These are phyloP conservation scores for Pyrenochaeta sp. DNA, from an alignment of 2,329 filamentous ascomycete genomes.

Conservation along the genomic window DNA sequence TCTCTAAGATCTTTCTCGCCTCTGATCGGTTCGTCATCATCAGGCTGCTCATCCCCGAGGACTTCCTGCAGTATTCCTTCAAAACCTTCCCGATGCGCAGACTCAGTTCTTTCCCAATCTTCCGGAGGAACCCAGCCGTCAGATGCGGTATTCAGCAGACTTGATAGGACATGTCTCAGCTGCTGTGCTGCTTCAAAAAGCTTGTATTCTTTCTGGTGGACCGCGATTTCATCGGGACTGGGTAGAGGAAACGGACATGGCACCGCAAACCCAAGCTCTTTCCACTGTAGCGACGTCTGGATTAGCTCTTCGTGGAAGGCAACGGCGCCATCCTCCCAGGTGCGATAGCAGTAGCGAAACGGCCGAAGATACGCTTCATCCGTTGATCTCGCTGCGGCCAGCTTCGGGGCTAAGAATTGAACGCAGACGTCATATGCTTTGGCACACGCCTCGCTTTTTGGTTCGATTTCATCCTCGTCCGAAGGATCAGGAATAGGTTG, in stretches of 20 bases:
- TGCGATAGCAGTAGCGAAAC: constrained; percentile 51
- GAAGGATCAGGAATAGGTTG: constrained; percentile 27
- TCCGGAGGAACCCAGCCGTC: constrained; percentile 49
- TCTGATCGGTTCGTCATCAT: constrained; percentile 46
- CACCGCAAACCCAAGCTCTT: constrained; percentile 47
- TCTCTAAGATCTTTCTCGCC: constrained; percentile 41
- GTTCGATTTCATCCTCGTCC: constrained; percentile 18
- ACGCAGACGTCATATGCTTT: constrained; percentile 45
- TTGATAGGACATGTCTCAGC: constrained; percentile 35
- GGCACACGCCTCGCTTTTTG: constrained; percentile 36
- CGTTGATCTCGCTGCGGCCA: constrained; percentile 41
- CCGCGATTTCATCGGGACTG: constrained; percentile 28
- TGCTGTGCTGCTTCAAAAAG: constrained; percentile 44
- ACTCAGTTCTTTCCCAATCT: constrained; percentile 42
- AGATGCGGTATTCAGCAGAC: constrained; percentile 39
- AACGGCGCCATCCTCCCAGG: constrained; percentile 52
- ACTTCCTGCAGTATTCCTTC: constrained; percentile 41
- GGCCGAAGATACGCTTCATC: constrained; percentile 48
- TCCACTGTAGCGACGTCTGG: constrained; percentile 47
- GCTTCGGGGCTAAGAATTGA: constrained; percentile 39
- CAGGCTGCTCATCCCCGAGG: constrained; percentile 32
- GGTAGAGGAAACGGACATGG: constrained; percentile 43
- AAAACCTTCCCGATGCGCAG: constrained; percentile 40
- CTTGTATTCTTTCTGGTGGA: constrained; percentile 40
- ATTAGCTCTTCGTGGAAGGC: constrained; percentile 52